Evolutionary conservation across 352 stramenopile genomes (phyloP), one percentile per base, ranked within the genome.

Genomic region (Globisporangium spinosum): DNA sequence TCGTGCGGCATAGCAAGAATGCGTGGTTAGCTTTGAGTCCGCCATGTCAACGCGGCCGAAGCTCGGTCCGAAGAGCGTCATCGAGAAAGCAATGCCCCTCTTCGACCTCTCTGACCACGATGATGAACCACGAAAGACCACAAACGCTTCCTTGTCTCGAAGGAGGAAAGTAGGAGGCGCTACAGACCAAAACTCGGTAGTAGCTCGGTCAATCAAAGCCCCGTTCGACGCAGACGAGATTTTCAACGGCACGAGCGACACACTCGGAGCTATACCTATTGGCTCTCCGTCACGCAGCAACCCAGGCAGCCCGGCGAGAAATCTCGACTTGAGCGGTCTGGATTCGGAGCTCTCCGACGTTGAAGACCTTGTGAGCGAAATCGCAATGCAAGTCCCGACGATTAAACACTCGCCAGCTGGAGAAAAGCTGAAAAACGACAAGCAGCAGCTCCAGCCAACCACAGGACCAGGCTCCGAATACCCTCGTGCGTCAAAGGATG

Each of bases 21-120:
- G 56, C 32, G 34, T 13, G 56, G 23, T 3, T 22, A n/a, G 3
- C 15, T 38, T n/a, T 47, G 56, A 47, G 22, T n/a, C 17, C 7
- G 4, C 32, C 38, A 62, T 67, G 58, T 25, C 58, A 12, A 64
- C 43, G 47, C 70, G 69, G n/a, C 58, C 57, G 49, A 65, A 65
- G 29, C 72, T 77, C 49, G 57, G 54, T 20, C 12, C 59, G 6
- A 56, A 64, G 29, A 80, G 75, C 56, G 43, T 70, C 32, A 74
- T 85, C 27, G 64, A 56, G 59, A 72, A 53, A 13, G 73, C 74
- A 17, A 72, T 71, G 45, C 75, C 77, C 55, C 63, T 82, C 15
- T 85, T 82, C 35, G 77, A 80, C 23, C 69, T 82, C 6, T 69
- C 57, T 22, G 69, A 73, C 40, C 69, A 58, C 20, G 54, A 38